Conservation (phyloP, 306 rosid species). For the Ormosia emarginata region DNA sequence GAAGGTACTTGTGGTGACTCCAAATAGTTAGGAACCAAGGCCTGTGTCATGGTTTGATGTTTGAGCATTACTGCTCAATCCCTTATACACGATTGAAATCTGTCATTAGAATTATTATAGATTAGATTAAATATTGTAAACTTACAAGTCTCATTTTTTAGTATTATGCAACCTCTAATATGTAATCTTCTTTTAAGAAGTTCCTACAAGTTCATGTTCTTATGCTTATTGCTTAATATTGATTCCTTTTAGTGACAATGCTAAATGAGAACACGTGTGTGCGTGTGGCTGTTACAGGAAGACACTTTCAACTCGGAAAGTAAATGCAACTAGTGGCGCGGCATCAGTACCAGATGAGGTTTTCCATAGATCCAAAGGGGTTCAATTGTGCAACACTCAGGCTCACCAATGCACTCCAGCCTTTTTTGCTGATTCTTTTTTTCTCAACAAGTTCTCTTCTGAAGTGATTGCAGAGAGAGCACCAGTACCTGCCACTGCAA, state of each 20-base stretch:
- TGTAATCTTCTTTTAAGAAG: background rate
- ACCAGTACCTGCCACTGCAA: conserved; percentile 60
- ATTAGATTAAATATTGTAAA: background rate
- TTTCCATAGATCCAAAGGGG: conserved; percentile 88
- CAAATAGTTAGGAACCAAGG: background rate
- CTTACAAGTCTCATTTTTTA: background rate
- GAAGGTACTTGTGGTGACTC: background rate
- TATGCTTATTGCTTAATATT: background rate
- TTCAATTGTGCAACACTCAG: conserved; percentile 89
- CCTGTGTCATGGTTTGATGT: background rate
- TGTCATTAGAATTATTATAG: background rate
- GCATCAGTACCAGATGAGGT: conserved; percentile 93
- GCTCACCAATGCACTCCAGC: conserved; percentile 93
- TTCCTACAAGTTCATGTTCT: background rate
- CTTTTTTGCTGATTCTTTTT: conserved; percentile 87
- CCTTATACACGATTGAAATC: background rate
- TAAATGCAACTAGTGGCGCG: conserved; percentile 86
- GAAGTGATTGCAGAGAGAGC: conserved; percentile 88
- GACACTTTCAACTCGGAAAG: conserved; percentile 80
- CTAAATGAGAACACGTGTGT: background rate
- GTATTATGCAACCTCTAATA: background rate
- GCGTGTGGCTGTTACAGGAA: conserved; percentile 44
- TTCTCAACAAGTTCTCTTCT: conserved; percentile 85
- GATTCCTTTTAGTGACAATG: background rate
- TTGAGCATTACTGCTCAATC: background rate